phyloP scores from a whole-genome alignment of 2,329 filamentous ascomycete genomes.

The Apiospora koreana region DNA sequence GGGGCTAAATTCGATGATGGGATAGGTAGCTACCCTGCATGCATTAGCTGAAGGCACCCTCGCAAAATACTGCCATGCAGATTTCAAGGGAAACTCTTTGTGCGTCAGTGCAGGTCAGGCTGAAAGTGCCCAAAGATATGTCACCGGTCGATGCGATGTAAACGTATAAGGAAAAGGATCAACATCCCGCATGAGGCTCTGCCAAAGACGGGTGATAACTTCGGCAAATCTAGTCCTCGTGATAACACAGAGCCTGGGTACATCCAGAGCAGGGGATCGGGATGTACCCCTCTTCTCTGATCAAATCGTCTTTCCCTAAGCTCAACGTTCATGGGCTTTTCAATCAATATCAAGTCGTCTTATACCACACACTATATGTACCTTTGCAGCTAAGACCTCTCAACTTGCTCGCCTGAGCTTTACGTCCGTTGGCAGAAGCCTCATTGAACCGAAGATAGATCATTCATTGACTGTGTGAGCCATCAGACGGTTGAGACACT shows the following conservation, averaged over 20 bases:
- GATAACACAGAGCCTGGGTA: background rate
- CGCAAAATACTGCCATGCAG: background rate
- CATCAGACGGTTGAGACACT: background rate
- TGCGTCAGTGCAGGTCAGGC: background rate
- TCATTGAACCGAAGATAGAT: background rate
- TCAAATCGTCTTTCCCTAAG: background rate
- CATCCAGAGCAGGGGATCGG: background rate
- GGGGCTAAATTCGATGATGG: background rate
- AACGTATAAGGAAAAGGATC: background rate
- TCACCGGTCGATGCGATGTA: background rate
- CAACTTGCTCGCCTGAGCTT: background rate
- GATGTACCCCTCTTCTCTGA: background rate
- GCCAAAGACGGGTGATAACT: background rate
- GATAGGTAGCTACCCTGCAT: background rate
- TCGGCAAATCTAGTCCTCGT: background rate
- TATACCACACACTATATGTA: background rate
- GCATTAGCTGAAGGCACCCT: background rate
- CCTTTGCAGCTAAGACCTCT: background rate
- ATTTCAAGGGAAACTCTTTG: background rate
- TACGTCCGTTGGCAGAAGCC: background rate
- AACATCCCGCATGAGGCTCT: background rate
- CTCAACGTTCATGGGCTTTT: background rate
- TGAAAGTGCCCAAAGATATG: background rate
- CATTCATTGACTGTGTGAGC: background rate
- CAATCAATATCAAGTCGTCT: background rate